Conservation (phyloP, 2,329 filamentous ascomycete species). For the Teratosphaeria epicoccoides region DNA sequence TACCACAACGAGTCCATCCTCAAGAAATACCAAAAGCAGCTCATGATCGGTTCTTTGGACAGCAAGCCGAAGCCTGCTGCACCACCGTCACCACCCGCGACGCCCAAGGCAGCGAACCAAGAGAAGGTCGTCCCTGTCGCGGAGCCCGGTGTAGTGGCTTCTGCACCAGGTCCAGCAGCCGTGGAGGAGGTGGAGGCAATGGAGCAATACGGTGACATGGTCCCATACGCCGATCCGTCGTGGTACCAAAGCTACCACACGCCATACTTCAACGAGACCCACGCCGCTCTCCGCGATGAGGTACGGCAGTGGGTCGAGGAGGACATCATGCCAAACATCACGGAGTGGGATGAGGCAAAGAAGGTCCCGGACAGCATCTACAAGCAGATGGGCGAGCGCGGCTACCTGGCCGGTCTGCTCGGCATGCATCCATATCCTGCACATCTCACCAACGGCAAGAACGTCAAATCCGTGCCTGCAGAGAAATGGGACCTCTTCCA, state of each 20-base stretch:
- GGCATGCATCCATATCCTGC: conserved; percentile 66
- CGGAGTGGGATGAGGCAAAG: conserved; percentile 95
- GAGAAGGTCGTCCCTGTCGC: conserved; percentile 46
- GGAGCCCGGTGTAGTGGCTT: conserved; percentile 44
- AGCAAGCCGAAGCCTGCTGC: conserved; percentile 57
- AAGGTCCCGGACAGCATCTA: conserved; percentile 81
- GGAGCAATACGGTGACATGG: conserved; percentile 73
- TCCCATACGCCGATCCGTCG: conserved; percentile 82
- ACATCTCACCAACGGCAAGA: conserved; percentile 55
- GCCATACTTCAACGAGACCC: conserved; percentile 90
- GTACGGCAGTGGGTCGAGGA: conserved; percentile 84
- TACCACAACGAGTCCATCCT: conserved; percentile 77
- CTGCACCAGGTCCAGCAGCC: conserved; percentile 29
- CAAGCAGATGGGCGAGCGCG: conserved; percentile 86
- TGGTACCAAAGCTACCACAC: conserved; percentile 73
- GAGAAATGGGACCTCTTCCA: conserved; percentile 99
- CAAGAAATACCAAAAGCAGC: conserved; percentile 67
- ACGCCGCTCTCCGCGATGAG: conserved; percentile 82
- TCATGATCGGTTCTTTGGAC: conserved; percentile 80
- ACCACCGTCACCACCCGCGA: conserved; percentile 40
- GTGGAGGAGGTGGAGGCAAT: conserved; percentile 58
- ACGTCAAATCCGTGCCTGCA: conserved; percentile 64
- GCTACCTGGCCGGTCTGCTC: conserved; percentile 85
- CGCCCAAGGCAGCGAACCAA: conserved; percentile 37
- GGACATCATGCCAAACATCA: conserved; percentile 81